Conservation (phyloP, 192 early-diverging fungal species). For the Backusella australiensis region DNA sequence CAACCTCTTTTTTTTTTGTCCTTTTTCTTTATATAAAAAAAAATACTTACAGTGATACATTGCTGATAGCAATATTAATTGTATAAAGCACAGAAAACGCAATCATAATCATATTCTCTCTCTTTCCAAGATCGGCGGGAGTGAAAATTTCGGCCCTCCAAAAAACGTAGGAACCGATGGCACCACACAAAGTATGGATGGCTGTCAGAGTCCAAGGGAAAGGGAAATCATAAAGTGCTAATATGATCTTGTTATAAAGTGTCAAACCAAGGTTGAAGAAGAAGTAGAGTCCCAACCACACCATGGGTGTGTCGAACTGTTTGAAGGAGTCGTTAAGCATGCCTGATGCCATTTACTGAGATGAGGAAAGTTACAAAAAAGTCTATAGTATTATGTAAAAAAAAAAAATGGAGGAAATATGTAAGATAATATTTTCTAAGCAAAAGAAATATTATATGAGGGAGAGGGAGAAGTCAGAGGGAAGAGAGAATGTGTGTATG, state of each 20-base stretch:
- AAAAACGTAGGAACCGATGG: conserved; percentile 50
- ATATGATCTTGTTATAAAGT: conserved; percentile 82
- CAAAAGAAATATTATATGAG: background rate
- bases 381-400: conserved; percentile 35
- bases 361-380: conserved; percentile 37
- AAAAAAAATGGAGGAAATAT: background rate
- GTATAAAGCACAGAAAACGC: conserved; percentile 71
- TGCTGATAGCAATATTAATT: conserved; percentile 68
- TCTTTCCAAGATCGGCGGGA: conserved; percentile 33
- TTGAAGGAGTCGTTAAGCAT: conserved; percentile 17
- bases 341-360: background rate
- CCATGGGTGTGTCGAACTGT: conserved; percentile 8
- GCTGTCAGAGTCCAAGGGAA: conserved; percentile 74
- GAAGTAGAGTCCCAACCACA: conserved; percentile 73
- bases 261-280: conserved; percentile 74
- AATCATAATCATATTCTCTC: conserved; percentile 47
- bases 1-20: no score
- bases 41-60: conserved; percentile 62
- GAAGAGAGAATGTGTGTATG: background rate
- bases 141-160: conserved; percentile 26
- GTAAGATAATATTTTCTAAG: background rate
- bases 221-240: conserved; percentile 58
- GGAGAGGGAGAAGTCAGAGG: background rate
- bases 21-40: background rate
- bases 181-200: conserved; percentile 57